Percentiles rank a stretch among this genome's conserved stretches.
phyloP scores from a whole-genome alignment of 225 moss, liverwort and hornwort species.

The Anthoceros angustus region DNA sequence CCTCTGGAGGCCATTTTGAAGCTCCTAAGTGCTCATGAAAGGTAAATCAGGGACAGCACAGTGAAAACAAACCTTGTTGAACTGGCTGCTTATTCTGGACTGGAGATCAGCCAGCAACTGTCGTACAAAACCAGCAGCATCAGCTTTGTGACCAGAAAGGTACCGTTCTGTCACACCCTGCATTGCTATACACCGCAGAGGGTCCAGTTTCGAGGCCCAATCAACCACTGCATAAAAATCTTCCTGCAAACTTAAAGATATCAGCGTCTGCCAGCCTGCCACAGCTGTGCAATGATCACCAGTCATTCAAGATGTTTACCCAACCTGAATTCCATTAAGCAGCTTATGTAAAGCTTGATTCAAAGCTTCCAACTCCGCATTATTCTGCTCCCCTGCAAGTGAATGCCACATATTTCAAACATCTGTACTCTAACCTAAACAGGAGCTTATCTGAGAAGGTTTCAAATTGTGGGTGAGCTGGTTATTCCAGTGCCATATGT shows the following conservation, averaged over 20 bases:
- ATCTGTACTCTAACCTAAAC: neutral
- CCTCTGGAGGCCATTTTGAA: conserved; percentile 1
- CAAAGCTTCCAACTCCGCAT: conserved; percentile 70
- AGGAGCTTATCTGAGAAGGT: neutral
- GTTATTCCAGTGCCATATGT: too few species aligned
- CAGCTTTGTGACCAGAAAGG: conserved; percentile 77
- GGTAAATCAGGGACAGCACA: neutral
- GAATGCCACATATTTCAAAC: neutral
- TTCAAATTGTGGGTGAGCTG: neutral
- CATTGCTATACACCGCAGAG: conserved; percentile 93
- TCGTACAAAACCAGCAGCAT: conserved; percentile 90
- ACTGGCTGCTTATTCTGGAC: conserved; percentile 69
- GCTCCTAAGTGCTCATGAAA: neutral
- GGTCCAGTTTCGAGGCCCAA: conserved; percentile 93
- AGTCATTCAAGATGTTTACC: neutral
- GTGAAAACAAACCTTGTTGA: conserved; percentile 52
- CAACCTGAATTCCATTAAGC: conserved; percentile 40
- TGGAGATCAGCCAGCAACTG: conserved; percentile 85
- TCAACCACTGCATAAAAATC: conserved; percentile 96
- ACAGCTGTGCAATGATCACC: neutral
- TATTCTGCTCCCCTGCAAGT: conserved; percentile 69
- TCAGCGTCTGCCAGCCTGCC: neutral
- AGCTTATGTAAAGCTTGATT: conserved; percentile 82
- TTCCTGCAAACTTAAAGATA: conserved; percentile 27
- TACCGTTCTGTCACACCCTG: conserved; percentile 94